phyloP scores from a whole-genome alignment of 805 yeast species.

The Candida taoyuanica region DNA sequence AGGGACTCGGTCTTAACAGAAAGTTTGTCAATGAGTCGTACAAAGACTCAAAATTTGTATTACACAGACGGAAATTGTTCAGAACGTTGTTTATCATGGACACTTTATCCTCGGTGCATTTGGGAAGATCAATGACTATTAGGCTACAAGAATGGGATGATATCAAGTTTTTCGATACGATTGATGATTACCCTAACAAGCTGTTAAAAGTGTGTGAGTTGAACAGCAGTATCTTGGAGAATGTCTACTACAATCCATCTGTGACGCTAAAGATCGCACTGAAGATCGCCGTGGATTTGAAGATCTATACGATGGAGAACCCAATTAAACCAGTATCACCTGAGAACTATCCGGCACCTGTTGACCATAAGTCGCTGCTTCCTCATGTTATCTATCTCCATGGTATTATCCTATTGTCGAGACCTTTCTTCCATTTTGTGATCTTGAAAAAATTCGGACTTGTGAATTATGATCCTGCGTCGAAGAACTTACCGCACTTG shows the following conservation, averaged over 20 bases:
- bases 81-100: conserved; percentile 34
- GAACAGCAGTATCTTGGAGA: conserved; percentile 30
- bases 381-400: conserved; percentile 35
- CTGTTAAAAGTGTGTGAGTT: conserved; percentile 29
- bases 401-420: conserved; percentile 34
- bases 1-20: conserved; percentile 38
- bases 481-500: conserved; percentile 17
- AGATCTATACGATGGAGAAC: conserved; percentile 31
- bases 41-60: conserved; percentile 25
- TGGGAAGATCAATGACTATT: conserved; percentile 37
- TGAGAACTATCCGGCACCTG: conserved; percentile 23
- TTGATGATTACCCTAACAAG: conserved; percentile 29
- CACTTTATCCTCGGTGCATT: conserved; percentile 29
- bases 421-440: conserved; percentile 38
- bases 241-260: conserved; percentile 31
- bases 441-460: conserved; percentile 23
- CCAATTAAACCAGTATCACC: conserved; percentile 29
- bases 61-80: conserved; percentile 33
- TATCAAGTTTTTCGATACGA: conserved; percentile 15
- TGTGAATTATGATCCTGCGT: conserved; percentile 13
- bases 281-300: conserved; percentile 33
- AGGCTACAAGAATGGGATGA: conserved; percentile 38
- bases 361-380: conserved; percentile 23
- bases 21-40: conserved; percentile 35
- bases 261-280: conserved; percentile 31